These are phyloP conservation scores for Chlorella sp. DNA, from an alignment of 139 green algal genomes.

Conservation along the genomic window DNA sequence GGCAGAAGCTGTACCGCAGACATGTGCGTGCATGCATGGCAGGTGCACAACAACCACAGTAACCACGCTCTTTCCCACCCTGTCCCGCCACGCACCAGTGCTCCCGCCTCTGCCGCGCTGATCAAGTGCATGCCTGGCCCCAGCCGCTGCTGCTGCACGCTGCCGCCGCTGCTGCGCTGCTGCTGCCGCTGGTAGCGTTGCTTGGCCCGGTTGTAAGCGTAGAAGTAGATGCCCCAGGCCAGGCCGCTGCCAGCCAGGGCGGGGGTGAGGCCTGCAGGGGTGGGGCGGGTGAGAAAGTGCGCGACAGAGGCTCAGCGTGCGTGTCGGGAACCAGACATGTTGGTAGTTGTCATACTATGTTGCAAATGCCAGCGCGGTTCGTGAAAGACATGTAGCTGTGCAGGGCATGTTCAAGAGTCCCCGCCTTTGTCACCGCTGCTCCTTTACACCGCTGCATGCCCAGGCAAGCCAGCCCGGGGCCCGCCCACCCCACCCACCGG, in stretches of 20 bases:
- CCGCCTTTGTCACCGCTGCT: no score
- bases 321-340: no score
- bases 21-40: not conserved
- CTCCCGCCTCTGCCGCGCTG: conserved; percentile 81
- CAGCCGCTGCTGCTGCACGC: conserved; percentile 44
- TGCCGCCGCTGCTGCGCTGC: conserved; percentile 10
- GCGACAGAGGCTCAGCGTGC: no score
- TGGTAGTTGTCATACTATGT: no score
- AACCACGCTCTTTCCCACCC: not conserved
- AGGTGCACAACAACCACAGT: not conserved
- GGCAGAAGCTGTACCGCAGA: not conserved
- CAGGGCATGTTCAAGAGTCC: no score
- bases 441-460: no score
- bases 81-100: conserved; percentile 55
- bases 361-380: no score
- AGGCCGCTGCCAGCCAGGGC: conserved; percentile 79
- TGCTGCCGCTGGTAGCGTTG: conserved; percentile 40
- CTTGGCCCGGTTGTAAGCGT: conserved; percentile 83
- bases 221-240: conserved; percentile 89
- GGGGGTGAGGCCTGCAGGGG: conserved; percentile 69
- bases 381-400: no score
- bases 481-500: conserved; percentile 1
- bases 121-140: conserved; percentile 67
- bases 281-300: no score
- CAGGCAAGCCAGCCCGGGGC: not conserved